Evolutionary conservation across 2,329 filamentous ascomycete species (phyloP), one percentile per base, ranked within the genome.

Genomic region (Scytalidium sp.): DNA sequence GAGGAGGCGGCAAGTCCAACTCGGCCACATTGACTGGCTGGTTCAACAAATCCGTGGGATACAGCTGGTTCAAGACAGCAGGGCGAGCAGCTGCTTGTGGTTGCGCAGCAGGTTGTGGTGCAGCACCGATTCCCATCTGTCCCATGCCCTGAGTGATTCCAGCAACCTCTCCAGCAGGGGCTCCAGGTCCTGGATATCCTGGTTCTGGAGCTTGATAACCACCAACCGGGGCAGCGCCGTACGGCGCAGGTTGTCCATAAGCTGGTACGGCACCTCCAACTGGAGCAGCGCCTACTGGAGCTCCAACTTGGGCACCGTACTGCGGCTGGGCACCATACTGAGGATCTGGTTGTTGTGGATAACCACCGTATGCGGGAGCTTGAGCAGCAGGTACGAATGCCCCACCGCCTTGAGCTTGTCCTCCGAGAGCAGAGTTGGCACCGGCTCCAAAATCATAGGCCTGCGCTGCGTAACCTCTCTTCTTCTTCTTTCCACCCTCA

Each of bases 21-120:
- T 97, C 94, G 45, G 87, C 84, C 60, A 96, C 91, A 67, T 96
- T 93, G 74, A 99, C 96, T 21, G 93, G 92, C 71, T 96, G 90
- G 61, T 87, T 90, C 63, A 96, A 80, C 53, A 99, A 80, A 67
- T 99, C 94, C 41, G 91, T 93, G 17, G 92, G 89, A 67, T 94
- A 93, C 52, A 97, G 82, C 71, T 93, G 90, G 72, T 97, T 97
- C 59, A 96, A 74, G 59, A 73, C 76, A 59, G 72, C 61, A 70
- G 75, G 72, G 74, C 70, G 51, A 72, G 70, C 56, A 71, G 69
- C 55, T 65, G 70, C 53, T 75, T 76, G 57, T 67, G 75, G 74
- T 55, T 79, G 75, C 55, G 75, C 75, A 55, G 77, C 67, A 19
- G 66, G 50, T 63, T 65, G 53, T 65, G 69, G 52, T 63, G 67